Conservation (phyloP, 192 early-diverging fungal species). For the Tieghemiomyces parasiticus region DNA sequence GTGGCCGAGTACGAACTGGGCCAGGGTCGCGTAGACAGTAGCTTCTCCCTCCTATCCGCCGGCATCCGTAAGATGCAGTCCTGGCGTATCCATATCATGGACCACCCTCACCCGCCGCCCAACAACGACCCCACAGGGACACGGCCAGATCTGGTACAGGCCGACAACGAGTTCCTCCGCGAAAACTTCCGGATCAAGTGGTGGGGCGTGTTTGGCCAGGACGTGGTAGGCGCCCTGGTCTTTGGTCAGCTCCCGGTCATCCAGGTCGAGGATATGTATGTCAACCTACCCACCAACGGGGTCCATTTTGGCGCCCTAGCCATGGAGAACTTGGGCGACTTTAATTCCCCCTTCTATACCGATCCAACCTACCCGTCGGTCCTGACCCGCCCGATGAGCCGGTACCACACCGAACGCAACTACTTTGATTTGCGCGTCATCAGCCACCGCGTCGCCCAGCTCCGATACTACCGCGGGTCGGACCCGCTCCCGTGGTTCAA, state of each 20-base stretch:
- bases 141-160: neutral
- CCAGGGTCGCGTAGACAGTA: neutral
- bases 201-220: neutral
- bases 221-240: neutral
- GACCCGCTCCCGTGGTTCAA: conserved; percentile 2
- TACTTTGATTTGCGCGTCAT: neutral
- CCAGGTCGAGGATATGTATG: neutral
- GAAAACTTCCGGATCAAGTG: conserved; percentile 1
- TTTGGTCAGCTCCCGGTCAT: conserved; percentile 1
- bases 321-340: neutral
- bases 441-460: conserved; percentile 4
- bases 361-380: neutral
- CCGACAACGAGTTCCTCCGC: neutral
- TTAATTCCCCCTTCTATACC: conserved; percentile 1
- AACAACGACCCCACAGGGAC: neutral
- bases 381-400: neutral
- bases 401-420: neutral
- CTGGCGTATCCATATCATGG: conserved; percentile 2
- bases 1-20: conserved; percentile 8
- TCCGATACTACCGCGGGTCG: neutral
- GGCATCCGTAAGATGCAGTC: neutral
- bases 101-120: conserved; percentile 1
- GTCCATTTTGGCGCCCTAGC: too few relatives aligned
- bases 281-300: neutral
- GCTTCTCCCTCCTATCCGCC: neutral